Evolutionary conservation across 2,329 filamentous ascomycete species (phyloP).

Genomic region (Colletotrichum euphorbiae): DNA sequence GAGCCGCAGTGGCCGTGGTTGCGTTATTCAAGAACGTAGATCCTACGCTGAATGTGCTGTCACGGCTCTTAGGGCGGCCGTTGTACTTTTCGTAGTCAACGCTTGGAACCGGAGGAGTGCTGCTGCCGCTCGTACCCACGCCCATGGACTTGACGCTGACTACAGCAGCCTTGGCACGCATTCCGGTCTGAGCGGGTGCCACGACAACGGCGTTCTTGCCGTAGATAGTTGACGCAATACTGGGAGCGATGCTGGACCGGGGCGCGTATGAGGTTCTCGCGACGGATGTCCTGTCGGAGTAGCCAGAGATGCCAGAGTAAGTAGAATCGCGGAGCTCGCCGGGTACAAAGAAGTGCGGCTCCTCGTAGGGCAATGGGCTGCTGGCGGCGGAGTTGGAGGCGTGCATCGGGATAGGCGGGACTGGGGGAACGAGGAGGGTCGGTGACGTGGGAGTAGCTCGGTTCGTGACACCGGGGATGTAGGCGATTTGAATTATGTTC

Average conservation of each 20-base stretch:
- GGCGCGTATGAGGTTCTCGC: constrained; percentile 69
- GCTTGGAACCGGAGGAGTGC: constrained; percentile 77
- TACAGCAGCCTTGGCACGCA: constrained; percentile 89
- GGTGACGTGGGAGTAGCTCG: constrained; percentile 87
- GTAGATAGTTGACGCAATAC: constrained; percentile 93
- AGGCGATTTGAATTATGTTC: constrained; percentile 99
- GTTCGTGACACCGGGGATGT: constrained; percentile 97
- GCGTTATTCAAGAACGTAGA: constrained; percentile 76
- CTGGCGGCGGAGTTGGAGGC: constrained; percentile 63
- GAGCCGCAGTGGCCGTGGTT: constrained; percentile 67
- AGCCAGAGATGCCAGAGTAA: constrained; percentile 80
- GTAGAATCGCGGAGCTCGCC: constrained; percentile 91
- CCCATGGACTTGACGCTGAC: constrained; percentile 87
- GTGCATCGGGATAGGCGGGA: constrained; percentile 86
- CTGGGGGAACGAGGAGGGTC: constrained; percentile 85
- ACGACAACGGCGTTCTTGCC: constrained; percentile 88
- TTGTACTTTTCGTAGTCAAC: constrained; percentile 75
- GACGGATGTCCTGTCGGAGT: constrained; percentile 71
- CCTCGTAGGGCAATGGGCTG: constrained; percentile 70
- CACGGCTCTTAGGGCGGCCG: constrained; percentile 63
- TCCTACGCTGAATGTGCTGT: constrained; percentile 73
- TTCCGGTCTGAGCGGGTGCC: constrained; percentile 86
- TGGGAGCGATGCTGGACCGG: constrained; percentile 81
- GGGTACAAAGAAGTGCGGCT: constrained; percentile 94
- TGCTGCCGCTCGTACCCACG: constrained; percentile 63